Base-by-base conservation (phyloP, 345 rosid species). In the Populus deltoides region DNA sequence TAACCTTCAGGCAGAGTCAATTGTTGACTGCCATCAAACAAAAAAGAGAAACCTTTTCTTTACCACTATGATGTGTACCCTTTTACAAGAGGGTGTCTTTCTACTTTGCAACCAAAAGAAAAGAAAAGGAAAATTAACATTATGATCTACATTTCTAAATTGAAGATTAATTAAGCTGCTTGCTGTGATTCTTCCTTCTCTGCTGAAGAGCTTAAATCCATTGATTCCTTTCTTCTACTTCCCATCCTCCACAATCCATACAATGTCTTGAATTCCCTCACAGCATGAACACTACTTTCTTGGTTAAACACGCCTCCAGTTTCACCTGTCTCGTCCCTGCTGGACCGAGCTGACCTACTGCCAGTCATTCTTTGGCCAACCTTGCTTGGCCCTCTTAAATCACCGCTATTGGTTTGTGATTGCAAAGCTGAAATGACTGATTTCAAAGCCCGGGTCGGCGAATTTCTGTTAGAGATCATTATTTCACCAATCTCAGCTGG, bases 401-500 rank as follows among this genome's bases (percentile, higher is more conserved):
- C 73, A 8, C 22, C 12, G 6, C 59, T 27, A 6, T 43, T 76
- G 62, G 17, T 77, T 69, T 73, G 77, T 20, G 77, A 6, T 70
- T 77, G 77, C 35, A 81, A 9, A 20, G 83, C 83, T 24, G 83
- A 41, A 25, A 81, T 77, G 63, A 81, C 77, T 2, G 80, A 38
- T 62, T 73, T 81, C 74, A 81, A 20, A 1, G 83, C 83, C 24
- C 83, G 43, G 31, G 12, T 77, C 1, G 83, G 83, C 6, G 83
- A 81, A n/a, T 43, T 77, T 20, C 83, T 41, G 68, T 81, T 81
- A 4, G 83, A 76, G 12, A 72, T 81, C 83, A 81, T 81, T 22
- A 81, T 76, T 39, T 81, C 83, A 0, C 80, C 83, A 7, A 81
- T 81, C 41, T 81, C 83, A 1, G 83, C 83, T 1, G 83, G 80